These are phyloP conservation scores for Oleoguttula mirabilis DNA, from an alignment of 495 filamentous ascomycete species.

Conservation along the genomic window DNA sequence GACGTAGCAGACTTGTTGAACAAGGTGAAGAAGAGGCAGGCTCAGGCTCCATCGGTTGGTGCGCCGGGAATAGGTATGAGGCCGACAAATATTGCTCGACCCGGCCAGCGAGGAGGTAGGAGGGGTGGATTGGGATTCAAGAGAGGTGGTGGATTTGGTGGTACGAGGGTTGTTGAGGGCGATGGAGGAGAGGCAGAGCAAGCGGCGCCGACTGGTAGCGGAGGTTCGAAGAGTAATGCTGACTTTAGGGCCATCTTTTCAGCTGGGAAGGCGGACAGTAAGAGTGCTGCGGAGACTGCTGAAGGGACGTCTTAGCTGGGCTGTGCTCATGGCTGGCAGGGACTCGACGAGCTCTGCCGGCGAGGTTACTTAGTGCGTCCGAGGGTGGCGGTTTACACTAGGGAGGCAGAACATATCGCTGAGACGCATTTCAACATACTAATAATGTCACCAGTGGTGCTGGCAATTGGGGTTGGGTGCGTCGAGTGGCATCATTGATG, in stretches of 20 bases:
- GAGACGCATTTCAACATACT: no score
- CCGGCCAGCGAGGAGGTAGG: conserved; percentile 35
- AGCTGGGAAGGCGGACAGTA: no score
- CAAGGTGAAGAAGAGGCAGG: conserved; percentile 38
- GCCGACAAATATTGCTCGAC: conserved; percentile 28
- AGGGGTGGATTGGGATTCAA: conserved; percentile 29
- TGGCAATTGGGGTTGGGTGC: no score
- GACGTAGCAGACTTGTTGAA: conserved; percentile 55
- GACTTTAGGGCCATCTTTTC: conserved; percentile 83
- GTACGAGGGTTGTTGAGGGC: not conserved
- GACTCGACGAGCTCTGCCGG: no score
- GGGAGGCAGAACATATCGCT: no score
- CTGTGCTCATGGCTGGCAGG: no score
- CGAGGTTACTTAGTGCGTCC: no score
- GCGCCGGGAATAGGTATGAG: not conserved
- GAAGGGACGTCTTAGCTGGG: no score
- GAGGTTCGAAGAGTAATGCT: conserved; percentile 70
- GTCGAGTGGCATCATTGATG: no score
- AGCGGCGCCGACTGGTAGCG: conserved; percentile 26
- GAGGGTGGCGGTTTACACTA: no score
- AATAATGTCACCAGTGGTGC: no score
- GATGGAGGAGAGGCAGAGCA: not conserved
- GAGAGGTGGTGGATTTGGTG: conserved; percentile 17
- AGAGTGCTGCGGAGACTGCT: no score
- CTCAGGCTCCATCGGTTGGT: conserved; percentile 18